Evolutionary conservation across 345 rosid genomes (phyloP).

Genomic region (Kandelia obovata): DNA sequence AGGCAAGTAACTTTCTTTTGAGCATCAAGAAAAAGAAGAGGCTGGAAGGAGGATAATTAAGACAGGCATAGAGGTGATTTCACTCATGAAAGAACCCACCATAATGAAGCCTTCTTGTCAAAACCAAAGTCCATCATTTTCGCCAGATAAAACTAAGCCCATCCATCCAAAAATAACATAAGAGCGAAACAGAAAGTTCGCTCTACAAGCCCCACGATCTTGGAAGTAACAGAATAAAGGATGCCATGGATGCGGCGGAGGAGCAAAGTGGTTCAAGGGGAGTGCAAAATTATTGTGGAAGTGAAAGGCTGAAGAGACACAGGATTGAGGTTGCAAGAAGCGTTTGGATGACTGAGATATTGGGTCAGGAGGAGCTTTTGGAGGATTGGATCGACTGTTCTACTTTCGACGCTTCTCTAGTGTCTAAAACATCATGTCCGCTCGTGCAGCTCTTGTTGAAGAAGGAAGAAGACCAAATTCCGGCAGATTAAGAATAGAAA

Average conservation of each 20-base stretch:
- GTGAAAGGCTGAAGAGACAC: slow-evolving; percentile 39
- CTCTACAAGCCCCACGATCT: not conserved
- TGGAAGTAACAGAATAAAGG: not conserved
- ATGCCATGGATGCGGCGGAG: not conserved
- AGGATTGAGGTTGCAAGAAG: slow-evolving; percentile 52
- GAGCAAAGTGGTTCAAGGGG: not conserved
- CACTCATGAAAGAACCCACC: slow-evolving; percentile 13
- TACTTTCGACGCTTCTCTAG: slow-evolving; percentile 54
- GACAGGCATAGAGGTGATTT: not conserved
- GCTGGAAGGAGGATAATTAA: not conserved
- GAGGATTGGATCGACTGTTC: slow-evolving; percentile 81
- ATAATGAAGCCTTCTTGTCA: slow-evolving; percentile 4
- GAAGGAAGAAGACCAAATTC: slow-evolving; percentile 56
- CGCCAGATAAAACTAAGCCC: slow-evolving; percentile 11
- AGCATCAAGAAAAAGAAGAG: not conserved
- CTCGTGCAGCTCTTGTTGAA: slow-evolving; percentile 62
- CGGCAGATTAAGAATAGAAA: slow-evolving; percentile 42
- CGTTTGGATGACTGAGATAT: slow-evolving; percentile 86
- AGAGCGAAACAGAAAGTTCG: not conserved
- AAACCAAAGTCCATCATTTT: slow-evolving; percentile 1
- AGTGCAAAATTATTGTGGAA: slow-evolving; percentile 10
- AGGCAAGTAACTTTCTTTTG: slow-evolving; percentile 11
- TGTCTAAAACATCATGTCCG: slow-evolving; percentile 50
- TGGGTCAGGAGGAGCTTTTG: slow-evolving; percentile 84
- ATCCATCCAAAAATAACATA: not conserved